phyloP scores from a whole-genome alignment of 331 rosid genomes.

The Erythrophleum ivorense region DNA sequence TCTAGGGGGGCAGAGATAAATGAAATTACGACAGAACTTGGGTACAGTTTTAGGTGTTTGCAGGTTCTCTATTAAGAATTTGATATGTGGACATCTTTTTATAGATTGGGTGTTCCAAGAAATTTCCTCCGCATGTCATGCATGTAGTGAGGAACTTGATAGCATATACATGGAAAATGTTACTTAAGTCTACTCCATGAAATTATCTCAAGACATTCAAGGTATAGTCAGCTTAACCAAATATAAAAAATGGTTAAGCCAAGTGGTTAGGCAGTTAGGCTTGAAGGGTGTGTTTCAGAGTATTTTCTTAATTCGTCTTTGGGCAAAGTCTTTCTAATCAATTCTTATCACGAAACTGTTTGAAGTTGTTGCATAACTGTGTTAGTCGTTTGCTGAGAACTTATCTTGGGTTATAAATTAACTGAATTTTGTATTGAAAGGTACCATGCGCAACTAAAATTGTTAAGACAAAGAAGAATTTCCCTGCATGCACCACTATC shows the following conservation, averaged over 20 bases:
- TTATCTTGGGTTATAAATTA: conserved; percentile 15
- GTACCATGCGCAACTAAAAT: conserved; percentile 60
- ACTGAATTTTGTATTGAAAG: conserved; percentile 42
- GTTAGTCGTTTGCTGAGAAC: neutral
- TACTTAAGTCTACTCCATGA: neutral
- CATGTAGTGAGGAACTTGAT: neutral
- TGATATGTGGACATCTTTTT: neutral
- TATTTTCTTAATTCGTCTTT: neutral
- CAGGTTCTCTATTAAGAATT: neutral
- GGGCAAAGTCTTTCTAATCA: conserved; percentile 10
- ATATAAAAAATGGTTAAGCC: neutral
- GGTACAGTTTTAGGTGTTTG: neutral
- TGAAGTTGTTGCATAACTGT: neutral
- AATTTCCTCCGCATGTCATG: neutral
- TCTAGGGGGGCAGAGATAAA: neutral
- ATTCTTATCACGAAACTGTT: neutral
- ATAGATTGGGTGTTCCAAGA: neutral
- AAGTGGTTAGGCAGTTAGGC: neutral
- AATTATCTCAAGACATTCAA: neutral
- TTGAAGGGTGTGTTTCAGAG: neutral
- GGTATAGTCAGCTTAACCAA: neutral
- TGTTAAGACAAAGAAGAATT: conserved; percentile 62
- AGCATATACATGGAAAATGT: neutral
- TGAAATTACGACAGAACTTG: neutral
- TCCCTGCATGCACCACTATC: conserved; percentile 40